Evolutionary conservation across 176 grass and related monocot species (phyloP), one percentile per base, ranked within the genome.

Genomic region (Leersia perrieri): DNA sequence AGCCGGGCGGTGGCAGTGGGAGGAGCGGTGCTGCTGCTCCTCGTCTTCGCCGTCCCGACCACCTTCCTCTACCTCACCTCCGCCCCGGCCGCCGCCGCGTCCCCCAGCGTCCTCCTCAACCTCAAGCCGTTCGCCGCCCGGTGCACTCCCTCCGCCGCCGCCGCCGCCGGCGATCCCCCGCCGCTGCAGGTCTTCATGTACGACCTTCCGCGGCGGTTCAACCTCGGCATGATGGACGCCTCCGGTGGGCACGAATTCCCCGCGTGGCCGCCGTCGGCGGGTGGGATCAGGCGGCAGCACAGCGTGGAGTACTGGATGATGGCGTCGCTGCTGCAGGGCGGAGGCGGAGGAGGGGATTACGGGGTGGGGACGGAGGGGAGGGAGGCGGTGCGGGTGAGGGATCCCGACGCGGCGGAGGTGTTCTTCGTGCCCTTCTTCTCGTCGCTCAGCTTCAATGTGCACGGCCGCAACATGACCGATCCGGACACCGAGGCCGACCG

Each of bases 391-490:
- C 85, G 95, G 72, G 92, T 98, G 83, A 63, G 66, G 66, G 85
- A 98, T 80, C 92, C 86, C 61, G 90, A 93, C 5, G 88, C 71
- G 4, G 95, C 95, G 15, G 92, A 98, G 39, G 95, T 82, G 9
- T 98, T 95, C 92, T 98, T 98, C 80, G 95, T 98, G 67, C 95
- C 95, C 2, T 98, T 98, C 89, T 98, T 98, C 92, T 98, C 92
- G 38, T 98, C 95, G 28, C 90, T 98, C 63, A 98, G 92, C 82
- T 98, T 98, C 87, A 98, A 98, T 49, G 89, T 94, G 2, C 92
- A 98, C 77, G 96, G 96, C 62, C 88, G 83, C 73, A 98, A 93
- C 81, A 98, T 98, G 96, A 98, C 88, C 15, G 96, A 98, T 74
- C 92, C 96, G 3, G 95, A 98, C 27, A 98, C 95, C 31, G 84